Evolutionary conservation across 73 alveolate species (phyloP), one percentile per base, ranked within the genome.

Genomic region (Breviolum minutum): DNA sequence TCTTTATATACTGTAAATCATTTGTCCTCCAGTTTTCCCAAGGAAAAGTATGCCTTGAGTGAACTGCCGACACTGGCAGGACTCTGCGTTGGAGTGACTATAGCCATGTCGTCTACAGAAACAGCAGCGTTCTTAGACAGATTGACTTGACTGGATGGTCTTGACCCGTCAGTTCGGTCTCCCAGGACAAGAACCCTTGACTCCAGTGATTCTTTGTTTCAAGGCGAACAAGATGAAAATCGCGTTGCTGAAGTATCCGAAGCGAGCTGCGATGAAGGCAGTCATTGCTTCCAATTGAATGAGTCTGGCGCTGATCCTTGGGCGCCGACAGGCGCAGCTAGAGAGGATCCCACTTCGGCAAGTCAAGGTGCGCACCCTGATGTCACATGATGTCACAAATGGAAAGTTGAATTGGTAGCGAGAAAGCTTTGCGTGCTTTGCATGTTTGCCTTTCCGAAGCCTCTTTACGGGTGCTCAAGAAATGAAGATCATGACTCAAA

Each of bases 241-340:
- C 14, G 97, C 97, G 48, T 30, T 91, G 97, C 97, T 91, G 97
- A 91, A 91, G 64, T 73, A 73, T 32, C 97, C 97, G 63, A 91
- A 91, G 97, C 88, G 97, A 24, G 97, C 97, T 20, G 97, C 97
- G 40, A 91, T 91, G 97, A 87, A 91, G 97, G 97, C 71, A 12
- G 26, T 16, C 81, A 12, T 8, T 30, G 8, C 14, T 10, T 9
- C n/a, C n/a, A 19, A 19, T 26, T 70, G 29, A 26, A 70, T 19
- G 81, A 2, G n/a, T 19, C 29, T 70, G 2, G 54, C 54, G 54
- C 54, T 40, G 54, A 40, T 40, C 54, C 54, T 40, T 40, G 54
- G 54, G 54, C 54, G 54, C 80, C 26, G 20, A 22, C 74, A 89
- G 96, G 96, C 96, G 61, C 85, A 89, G 96, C 86, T 89, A 32